phyloP scores from a whole-genome alignment of 2,329 filamentous ascomycete species.

The Sarocladiaceae sp. region DNA sequence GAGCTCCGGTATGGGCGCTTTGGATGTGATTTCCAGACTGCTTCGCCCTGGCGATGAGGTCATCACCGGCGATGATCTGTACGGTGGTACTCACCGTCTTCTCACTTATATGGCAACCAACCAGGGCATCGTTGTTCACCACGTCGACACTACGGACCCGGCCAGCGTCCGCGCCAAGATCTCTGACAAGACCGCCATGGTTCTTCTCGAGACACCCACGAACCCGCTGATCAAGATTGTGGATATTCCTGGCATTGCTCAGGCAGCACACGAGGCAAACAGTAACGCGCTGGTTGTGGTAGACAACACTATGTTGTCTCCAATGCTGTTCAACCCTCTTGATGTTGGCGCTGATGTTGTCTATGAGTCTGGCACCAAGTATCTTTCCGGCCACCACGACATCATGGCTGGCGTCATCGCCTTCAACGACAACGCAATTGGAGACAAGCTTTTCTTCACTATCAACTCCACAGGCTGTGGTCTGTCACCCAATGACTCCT shows the following conservation, averaged over 20 bases:
- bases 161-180: conserved; percentile 66
- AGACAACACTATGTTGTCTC: conserved; percentile 98
- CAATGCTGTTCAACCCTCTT: conserved; percentile 87
- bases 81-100: conserved; percentile 90
- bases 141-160: conserved; percentile 86
- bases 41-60: conserved; percentile 93
- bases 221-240: conserved; percentile 98
- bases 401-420: conserved; percentile 98
- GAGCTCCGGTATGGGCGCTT: conserved; percentile 92
- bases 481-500: conserved; percentile 90
- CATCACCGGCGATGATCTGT: conserved; percentile 93
- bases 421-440: conserved; percentile 75
- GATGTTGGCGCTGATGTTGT: conserved; percentile 94
- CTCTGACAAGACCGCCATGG: conserved; percentile 83
- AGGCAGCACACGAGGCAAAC: conserved; percentile 72
- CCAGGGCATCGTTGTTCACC: conserved; percentile 88
- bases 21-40: conserved; percentile 92
- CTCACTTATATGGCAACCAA: conserved; percentile 88
- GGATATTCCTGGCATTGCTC: conserved; percentile 78
- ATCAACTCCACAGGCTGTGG: conserved; percentile 97
- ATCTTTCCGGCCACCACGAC: conserved; percentile 95
- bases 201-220: conserved; percentile 91
- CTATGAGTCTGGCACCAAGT: conserved; percentile 97
- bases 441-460: conserved; percentile 90
- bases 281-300: conserved; percentile 79